Base-by-base conservation (phyloP, 495 filamentous ascomycete genomes). In the Choiromyces venosus region DNA sequence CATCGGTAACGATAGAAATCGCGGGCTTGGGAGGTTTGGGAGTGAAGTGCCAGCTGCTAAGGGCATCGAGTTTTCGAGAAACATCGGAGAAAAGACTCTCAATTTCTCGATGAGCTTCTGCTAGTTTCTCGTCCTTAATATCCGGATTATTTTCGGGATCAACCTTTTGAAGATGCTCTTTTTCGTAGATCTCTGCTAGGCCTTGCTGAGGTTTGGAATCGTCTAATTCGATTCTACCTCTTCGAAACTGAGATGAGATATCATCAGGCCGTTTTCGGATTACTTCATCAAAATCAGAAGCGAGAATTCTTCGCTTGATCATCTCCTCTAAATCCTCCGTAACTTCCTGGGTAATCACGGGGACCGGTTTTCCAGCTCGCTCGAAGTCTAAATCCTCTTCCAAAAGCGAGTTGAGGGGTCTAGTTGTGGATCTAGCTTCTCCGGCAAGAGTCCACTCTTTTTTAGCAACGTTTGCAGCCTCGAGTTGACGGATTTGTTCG, bases 301-400 rank as follows among this genome's bases (percentile, higher is more conserved):
- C 91, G 29, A 98, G 84, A 78, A 99, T 97, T 37, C 96, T 92
- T 39, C 93, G 89, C 82, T 98, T 98, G 83, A 99, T 92, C 68
- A 99, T 87, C 21, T 91, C 92, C 82, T 98, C 95, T 70, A 99
- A 96, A 70, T 90, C 90, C 82, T 97, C 94, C 64, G 89, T 94
- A 16, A 96, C 87, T 81, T 97, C 94, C n/a, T 91, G 90, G 0
- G 96, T 98, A 77, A 97, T 93, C 39, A 97, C 91, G 5, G 94
- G 93, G 0, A 97, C 90, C 0, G 95, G 95, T 82, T 97, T 98
- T 73, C 95, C 96, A n/a, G 91, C 88, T 67, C 95, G 88, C 82
- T 99, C 95, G 78, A 97, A 98, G 69, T 98, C 95, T 19, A 99
- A 86, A 74, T 97, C 93, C 83, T 98, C 91, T 81, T 97, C 96